Evolutionary conservation across 768 basidiomycete genomes (phyloP).

Genomic region (Hericium rajendrae): DNA sequence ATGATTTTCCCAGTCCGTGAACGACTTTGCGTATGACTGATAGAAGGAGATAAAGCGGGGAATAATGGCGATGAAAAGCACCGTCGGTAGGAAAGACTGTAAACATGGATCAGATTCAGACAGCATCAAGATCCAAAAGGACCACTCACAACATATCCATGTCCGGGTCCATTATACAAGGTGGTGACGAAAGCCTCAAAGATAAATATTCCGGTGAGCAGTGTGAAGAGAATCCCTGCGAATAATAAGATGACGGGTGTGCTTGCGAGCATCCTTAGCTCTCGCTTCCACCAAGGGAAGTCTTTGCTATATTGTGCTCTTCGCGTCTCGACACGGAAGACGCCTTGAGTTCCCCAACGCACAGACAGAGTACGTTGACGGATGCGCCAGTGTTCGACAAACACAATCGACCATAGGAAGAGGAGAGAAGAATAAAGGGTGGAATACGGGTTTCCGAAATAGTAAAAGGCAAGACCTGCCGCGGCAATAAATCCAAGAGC

Average conservation of each 20-base stretch:
- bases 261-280: slow-evolving; percentile 56
- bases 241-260: slow-evolving; percentile 69
- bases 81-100: slow-evolving; percentile 73
- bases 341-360: slow-evolving; percentile 71
- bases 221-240: slow-evolving; percentile 51
- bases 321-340: slow-evolving; percentile 66
- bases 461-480: slow-evolving; percentile 61
- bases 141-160: slow-evolving; percentile 59
- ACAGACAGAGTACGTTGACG: slow-evolving; percentile 77
- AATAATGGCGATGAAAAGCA: slow-evolving; percentile 72
- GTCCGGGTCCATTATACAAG: slow-evolving; percentile 82
- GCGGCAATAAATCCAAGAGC: slow-evolving; percentile 68
- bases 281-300: slow-evolving; percentile 66
- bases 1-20: slow-evolving; percentile 92
- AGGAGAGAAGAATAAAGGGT: slow-evolving; percentile 67
- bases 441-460: slow-evolving; percentile 65
- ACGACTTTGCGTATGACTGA: slow-evolving; percentile 49
- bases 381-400: slow-evolving; percentile 90
- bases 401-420: slow-evolving; percentile 75
- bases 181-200: slow-evolving; percentile 87
- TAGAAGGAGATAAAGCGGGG: slow-evolving; percentile 73
- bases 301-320: slow-evolving; percentile 45
- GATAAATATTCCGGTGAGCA: slow-evolving; percentile 77
- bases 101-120: background rate
- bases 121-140: background rate